Base-by-base conservation (phyloP, 176 grass and related monocot genomes). In the Oryza meyeriana region DNA sequence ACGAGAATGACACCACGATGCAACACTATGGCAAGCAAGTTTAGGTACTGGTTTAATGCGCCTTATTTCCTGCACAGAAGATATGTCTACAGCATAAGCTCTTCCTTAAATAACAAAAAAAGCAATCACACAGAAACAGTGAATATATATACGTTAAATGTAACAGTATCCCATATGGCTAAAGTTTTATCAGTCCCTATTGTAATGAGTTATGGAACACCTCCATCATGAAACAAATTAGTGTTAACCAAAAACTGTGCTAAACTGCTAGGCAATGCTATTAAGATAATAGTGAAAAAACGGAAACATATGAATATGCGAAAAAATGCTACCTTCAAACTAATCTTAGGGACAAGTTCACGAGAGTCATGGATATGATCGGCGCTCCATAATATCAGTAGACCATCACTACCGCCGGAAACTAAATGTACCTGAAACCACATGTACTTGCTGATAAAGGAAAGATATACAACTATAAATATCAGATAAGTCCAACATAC, bases 141-240 rank as follows among this genome's bases (percentile, higher is more conserved):
- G 40, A 83, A 71, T 69, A 50, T 68, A 29, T 63, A 63, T 90
- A 94, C 93, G 91, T 95, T 99, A 75, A 99, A 99, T 74, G 97
- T 95, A 59, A 99, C 90, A 20, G 93, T 99, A 76, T 99, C 97
- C 97, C 93, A 99, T 83, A 99, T 99, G 70, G 91, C 93, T 74
- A 99, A 86, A 86, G 97, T 99, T 94, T 96, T 99, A 81, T 95
- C 97, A 83, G 97, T 91, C 55, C 97, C 97, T 55, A 99, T 90
- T 38, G 97, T 95, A 88, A 99, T 99, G 83, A 99, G 97, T 82
- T 92, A 93, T 61, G 93, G 97, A 76, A 99, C 96, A 77, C 96
- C 96, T 86, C 96, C 96, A 75, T 99, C 96, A 83, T 99, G 93
- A 55, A 62, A 61, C n/a, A 81, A 73, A 66, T 32, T 9, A 40